A percentile compares a stretch with the other conserved stretches of the same genome.
Evolutionary conservation across 202 grass and related monocot species (phyloP).

Genomic region (Cymbopogon flexuosus): DNA sequence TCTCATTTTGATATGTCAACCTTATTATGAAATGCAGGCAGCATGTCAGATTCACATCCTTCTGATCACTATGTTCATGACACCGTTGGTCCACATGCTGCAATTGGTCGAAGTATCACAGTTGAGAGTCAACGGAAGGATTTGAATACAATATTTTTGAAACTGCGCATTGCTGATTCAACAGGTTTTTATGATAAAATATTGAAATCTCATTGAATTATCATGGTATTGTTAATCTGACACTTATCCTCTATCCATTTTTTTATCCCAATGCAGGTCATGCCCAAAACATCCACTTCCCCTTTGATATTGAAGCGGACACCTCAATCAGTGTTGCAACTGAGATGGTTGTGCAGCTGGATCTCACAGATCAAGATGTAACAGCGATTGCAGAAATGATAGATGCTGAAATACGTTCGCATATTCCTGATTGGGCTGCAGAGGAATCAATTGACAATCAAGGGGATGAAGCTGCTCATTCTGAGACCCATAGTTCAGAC

Average conservation of each 20-base stretch:
- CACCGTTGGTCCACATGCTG: constrained; percentile 17
- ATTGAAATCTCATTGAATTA: background rate
- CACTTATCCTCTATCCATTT: background rate
- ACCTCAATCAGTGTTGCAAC: constrained; percentile 76
- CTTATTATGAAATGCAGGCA: constrained; percentile 40
- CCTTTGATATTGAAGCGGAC: constrained; percentile 69
- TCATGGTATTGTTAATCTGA: background rate
- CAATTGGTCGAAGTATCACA: constrained; percentile 42
- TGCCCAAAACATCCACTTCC: constrained; percentile 73
- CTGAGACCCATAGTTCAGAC: constrained; percentile 44
- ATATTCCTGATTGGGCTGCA: constrained; percentile 56
- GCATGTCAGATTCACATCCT: constrained; percentile 27
- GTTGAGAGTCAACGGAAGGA: constrained; percentile 66
- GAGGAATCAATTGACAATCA: constrained; percentile 48
- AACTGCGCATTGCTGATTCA: constrained; percentile 67
- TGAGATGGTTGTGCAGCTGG: constrained; percentile 70
- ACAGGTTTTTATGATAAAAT: constrained; percentile 43
- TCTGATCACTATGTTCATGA: constrained; percentile 29
- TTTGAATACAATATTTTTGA: constrained; percentile 71
- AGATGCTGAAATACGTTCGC: constrained; percentile 57
- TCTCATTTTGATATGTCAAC: constrained; percentile 31
- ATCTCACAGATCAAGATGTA: constrained; percentile 76
- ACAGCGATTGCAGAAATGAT: constrained; percentile 68
- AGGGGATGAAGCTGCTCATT: constrained; percentile 39
- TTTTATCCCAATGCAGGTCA: constrained; percentile 43